A percentile compares a stretch with the other conserved stretches of the same genome.
Conservation (phyloP, 768 basidiomycete species). For the Termitomyces sp. region DNA sequence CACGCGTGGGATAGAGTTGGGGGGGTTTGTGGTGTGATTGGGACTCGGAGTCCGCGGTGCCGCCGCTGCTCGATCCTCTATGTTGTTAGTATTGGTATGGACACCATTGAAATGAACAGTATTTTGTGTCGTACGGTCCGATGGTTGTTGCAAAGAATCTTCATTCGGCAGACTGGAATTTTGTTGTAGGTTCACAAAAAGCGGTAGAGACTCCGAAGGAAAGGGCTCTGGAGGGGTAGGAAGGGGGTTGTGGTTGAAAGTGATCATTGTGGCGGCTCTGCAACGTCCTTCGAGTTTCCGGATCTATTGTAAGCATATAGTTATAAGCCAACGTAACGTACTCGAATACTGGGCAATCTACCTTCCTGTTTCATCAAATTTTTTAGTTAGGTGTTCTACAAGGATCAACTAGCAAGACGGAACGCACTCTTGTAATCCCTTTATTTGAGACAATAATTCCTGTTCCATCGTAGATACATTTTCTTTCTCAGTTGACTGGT, state of each 20-base stretch:
- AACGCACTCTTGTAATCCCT: constrained; percentile 27
- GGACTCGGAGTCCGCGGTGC: background rate
- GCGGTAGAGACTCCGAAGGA: constrained; percentile 37
- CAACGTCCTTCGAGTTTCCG: constrained; percentile 31
- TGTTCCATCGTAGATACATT: constrained; percentile 30
- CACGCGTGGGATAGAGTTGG: background rate
- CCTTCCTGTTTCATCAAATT: constrained; percentile 14
- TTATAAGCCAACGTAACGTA: background rate
- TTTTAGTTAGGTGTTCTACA: background rate
- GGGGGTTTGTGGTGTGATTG: background rate
- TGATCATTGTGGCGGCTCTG: constrained; percentile 22
- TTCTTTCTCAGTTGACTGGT: constrained; percentile 26
- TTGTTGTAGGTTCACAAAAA: constrained; percentile 26
- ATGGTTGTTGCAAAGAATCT: background rate
- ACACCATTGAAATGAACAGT: background rate
- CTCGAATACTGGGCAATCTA: background rate
- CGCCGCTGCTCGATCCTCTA: background rate
- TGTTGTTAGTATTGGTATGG: background rate
- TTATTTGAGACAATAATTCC: constrained; percentile 25
- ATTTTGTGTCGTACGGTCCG: background rate
- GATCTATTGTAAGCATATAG: constrained; percentile 13
- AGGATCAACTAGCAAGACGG: background rate
- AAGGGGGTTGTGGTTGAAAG: constrained; percentile 41
- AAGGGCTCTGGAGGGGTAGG: constrained; percentile 53
- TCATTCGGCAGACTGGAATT: background rate